phyloP scores from a whole-genome alignment of 306 rosid genomes.

The Acacia confusa region DNA sequence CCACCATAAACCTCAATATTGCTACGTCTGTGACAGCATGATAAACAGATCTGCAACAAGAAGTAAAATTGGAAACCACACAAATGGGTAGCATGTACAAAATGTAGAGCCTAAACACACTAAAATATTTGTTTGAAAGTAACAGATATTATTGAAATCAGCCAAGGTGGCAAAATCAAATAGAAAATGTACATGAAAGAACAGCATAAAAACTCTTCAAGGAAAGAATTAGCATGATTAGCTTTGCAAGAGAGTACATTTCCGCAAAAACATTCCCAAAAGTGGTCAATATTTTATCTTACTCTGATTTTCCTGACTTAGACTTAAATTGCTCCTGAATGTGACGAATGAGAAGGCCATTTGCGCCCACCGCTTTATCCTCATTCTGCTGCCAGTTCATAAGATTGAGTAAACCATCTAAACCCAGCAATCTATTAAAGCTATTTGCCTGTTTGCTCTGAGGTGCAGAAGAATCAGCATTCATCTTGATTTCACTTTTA shows the following conservation, averaged over 20 bases:
- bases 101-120: constrained; percentile 10
- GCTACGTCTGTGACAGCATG: constrained; percentile 89
- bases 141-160: neutral
- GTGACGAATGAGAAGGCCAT: constrained; percentile 87
- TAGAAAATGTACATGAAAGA: constrained; percentile 13
- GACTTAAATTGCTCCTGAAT: constrained; percentile 97
- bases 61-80: constrained; percentile 33
- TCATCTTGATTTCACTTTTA: constrained; percentile 95
- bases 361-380: constrained; percentile 96
- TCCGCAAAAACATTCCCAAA: constrained; percentile 25
- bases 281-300: constrained; percentile 47
- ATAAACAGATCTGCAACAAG: constrained; percentile 77
- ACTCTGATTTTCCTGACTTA: constrained; percentile 95
- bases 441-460: constrained; percentile 93
- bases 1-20: constrained; percentile 97
- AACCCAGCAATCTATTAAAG: constrained; percentile 85
- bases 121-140: neutral
- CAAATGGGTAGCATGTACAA: constrained; percentile 13
- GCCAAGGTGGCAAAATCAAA: constrained; percentile 5
- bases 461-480: constrained; percentile 83
- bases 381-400: constrained; percentile 94
- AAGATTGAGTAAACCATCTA: constrained; percentile 95
- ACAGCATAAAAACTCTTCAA: constrained; percentile 6
- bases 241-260: constrained; percentile 7
- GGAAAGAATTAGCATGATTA: constrained; percentile 17